Conservation (phyloP, 768 basidiomycete genomes). For the Amanita rimosa region DNA sequence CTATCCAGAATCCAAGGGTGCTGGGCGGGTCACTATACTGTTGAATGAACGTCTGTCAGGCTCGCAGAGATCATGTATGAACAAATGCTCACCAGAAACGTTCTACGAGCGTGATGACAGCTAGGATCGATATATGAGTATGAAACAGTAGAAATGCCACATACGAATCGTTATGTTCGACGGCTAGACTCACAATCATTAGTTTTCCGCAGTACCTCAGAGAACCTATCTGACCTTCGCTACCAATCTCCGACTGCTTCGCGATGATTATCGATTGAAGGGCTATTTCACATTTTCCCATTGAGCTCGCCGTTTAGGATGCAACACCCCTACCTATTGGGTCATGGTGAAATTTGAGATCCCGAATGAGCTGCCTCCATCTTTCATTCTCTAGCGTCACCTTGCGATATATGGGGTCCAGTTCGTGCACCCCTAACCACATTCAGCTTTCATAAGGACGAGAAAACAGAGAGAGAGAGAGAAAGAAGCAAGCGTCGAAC, state of each 20-base stretch:
- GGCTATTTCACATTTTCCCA: conserved; percentile 28
- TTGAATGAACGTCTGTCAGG: neutral
- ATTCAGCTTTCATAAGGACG: neutral
- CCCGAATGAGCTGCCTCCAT: conserved; percentile 57
- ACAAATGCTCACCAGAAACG: conserved; percentile 56
- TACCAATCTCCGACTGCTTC: conserved; percentile 89
- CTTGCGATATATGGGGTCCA: conserved; percentile 71
- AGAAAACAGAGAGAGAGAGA: neutral
- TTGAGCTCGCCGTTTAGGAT: neutral
- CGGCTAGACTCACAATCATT: conserved; percentile 38
- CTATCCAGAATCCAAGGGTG: conserved; percentile 96
- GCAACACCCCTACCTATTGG: conserved; percentile 57
- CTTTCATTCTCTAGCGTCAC: conserved; percentile 74
- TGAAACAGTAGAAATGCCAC: no score
- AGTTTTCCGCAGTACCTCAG: neutral
- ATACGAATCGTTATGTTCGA: conserved; percentile 89
- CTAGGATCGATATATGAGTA: no score
- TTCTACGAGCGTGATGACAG: no score
- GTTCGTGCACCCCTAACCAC: conserved; percentile 62
- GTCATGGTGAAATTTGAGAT: conserved; percentile 75
- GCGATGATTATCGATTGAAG: conserved; percentile 94
- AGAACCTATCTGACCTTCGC: conserved; percentile 49
- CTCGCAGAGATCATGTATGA: no score
- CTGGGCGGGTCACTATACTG: conserved; percentile 89
- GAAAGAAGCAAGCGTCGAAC: no score